A percentile compares a stretch with the other conserved stretches of the same genome.
Conservation (phyloP, 148 eudicot species). For the Rhododendron griersonianum region DNA sequence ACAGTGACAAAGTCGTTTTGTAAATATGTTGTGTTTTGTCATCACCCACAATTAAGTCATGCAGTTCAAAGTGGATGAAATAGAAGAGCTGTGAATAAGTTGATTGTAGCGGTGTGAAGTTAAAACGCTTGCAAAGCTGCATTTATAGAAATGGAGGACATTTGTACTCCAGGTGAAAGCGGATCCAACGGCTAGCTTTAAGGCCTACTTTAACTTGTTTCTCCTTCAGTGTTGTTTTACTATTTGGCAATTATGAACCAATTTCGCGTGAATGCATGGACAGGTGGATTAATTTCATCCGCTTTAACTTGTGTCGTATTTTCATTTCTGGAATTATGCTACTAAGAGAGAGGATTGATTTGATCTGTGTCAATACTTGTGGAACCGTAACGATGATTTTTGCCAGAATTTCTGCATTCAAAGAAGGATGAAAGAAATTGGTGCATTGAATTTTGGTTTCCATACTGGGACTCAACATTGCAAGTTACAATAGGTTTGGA, state of each 20-base stretch:
- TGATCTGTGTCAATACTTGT: background rate
- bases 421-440: background rate
- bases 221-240: background rate
- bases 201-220: background rate
- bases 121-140: background rate
- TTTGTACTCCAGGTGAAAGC: background rate
- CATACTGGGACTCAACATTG: background rate
- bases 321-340: background rate
- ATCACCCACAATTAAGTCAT: constrained; percentile 10
- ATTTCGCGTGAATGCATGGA: background rate
- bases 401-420: background rate
- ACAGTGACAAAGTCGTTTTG: constrained; percentile 15
- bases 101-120: constrained; percentile 10
- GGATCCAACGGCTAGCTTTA: background rate
- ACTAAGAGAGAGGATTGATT: background rate
- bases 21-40: constrained; percentile 14
- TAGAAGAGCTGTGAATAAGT: constrained; percentile 2
- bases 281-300: background rate
- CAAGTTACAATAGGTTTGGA: background rate
- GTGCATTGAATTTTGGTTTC: background rate
- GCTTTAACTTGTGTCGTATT: background rate
- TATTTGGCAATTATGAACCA: background rate
- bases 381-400: background rate
- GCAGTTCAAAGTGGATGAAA: background rate
- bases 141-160: background rate